Evolutionary conservation across 2,329 filamentous ascomycete species (phyloP).

Genomic region (Didymosphaeria variabile): DNA sequence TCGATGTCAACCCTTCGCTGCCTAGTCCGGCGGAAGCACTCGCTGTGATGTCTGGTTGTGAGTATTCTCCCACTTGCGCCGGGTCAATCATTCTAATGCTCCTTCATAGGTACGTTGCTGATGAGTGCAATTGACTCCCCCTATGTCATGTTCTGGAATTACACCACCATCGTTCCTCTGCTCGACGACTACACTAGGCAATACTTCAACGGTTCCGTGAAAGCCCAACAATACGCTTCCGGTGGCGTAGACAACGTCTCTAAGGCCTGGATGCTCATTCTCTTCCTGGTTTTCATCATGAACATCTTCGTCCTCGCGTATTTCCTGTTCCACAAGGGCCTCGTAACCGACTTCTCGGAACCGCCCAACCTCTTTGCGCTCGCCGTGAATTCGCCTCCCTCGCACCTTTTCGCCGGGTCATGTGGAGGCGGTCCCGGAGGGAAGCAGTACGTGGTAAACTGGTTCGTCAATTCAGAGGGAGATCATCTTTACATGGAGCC

Average conservation of each 20-base stretch:
- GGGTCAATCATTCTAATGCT: background rate
- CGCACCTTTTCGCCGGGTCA: conserved; percentile 60
- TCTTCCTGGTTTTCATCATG: conserved; percentile 71
- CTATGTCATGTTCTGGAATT: conserved; percentile 63
- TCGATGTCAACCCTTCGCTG: conserved; percentile 58
- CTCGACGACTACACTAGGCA: conserved; percentile 62
- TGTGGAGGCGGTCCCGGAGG: conserved; percentile 66
- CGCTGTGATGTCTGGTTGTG: conserved; percentile 71
- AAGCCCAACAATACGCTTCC: conserved; percentile 74
- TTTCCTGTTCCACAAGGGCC: conserved; percentile 65
- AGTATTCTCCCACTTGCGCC: background rate
- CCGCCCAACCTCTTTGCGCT: conserved; percentile 78
- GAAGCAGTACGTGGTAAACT: conserved; percentile 57
- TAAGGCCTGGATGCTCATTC: conserved; percentile 71
- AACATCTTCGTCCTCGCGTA: conserved; percentile 73
- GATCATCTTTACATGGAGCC: conserved; percentile 64
- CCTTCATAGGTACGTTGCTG: conserved; percentile 62
- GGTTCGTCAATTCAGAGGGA: conserved; percentile 57
- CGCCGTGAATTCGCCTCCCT: conserved; percentile 71
- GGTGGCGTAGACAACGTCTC: conserved; percentile 70
- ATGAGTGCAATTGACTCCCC: conserved; percentile 67
- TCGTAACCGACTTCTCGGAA: conserved; percentile 82
- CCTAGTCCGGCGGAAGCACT: conserved; percentile 79
- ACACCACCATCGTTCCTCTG: conserved; percentile 31
- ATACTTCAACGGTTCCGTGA: conserved; percentile 70